Evolutionary conservation across 352 stramenopile genomes (phyloP).

Genomic region (Phytophthora sp.): DNA sequence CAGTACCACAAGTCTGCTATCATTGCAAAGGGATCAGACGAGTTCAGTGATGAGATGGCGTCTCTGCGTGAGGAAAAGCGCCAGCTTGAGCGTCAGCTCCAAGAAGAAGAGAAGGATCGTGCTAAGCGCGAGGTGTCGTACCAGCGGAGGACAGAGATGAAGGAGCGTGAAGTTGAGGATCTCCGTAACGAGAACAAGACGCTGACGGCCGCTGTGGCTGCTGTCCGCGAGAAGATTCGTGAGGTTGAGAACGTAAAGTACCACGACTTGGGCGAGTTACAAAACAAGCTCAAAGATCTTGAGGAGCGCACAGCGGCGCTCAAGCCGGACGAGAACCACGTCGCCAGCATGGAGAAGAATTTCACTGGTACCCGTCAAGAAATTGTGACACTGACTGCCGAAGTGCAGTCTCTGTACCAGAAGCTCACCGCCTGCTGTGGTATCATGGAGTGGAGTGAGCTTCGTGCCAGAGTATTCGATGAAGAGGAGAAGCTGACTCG

Average conservation of each 20-base stretch:
- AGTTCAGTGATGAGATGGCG: conserved; percentile 57
- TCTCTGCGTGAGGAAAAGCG: conserved; percentile 46
- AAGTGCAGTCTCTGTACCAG: conserved; percentile 57
- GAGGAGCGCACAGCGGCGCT: conserved; percentile 47
- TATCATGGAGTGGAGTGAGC: conserved; percentile 65
- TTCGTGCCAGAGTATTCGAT: conserved; percentile 49
- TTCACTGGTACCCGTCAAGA: conserved; percentile 55
- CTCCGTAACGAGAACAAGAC: conserved; percentile 54
- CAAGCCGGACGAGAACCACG: conserved; percentile 35
- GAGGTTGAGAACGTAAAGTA: conserved; percentile 47
- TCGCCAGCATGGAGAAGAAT: conserved; percentile 46
- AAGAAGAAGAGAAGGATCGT: conserved; percentile 44
- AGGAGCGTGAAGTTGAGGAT: conserved; percentile 46
- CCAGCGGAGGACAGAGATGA: conserved; percentile 48
- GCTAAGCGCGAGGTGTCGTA: conserved; percentile 50
- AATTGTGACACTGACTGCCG: conserved; percentile 46
- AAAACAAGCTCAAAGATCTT: conserved; percentile 43
- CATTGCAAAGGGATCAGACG: conserved; percentile 46
- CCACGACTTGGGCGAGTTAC: conserved; percentile 47
- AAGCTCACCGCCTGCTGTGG: conserved; percentile 63
- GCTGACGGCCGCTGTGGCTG: conserved; percentile 40
- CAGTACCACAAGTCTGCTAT: conserved; percentile 51
- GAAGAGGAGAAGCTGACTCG: conserved; percentile 53
- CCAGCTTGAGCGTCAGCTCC: conserved; percentile 47
- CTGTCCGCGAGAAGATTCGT: conserved; percentile 53